These are phyloP conservation scores for Penicillium soppii DNA, from an alignment of 495 filamentous ascomycete genomes.

Conservation along the genomic window DNA sequence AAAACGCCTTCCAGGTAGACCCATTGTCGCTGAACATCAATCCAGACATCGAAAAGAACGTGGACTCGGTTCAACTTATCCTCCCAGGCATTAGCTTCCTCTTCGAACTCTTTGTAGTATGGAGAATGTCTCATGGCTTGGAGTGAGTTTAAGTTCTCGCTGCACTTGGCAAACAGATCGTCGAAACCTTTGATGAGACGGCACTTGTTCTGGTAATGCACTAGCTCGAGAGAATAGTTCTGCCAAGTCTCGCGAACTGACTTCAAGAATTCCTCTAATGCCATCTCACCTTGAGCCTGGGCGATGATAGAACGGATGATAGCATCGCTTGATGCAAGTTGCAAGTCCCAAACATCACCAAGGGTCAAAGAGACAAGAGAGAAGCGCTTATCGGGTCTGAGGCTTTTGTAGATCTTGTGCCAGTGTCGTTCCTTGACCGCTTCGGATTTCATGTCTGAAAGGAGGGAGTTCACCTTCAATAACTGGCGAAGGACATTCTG, in stretches of 20 bases:
- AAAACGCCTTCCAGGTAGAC: conserved; percentile 99
- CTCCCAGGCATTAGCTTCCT: conserved; percentile 94
- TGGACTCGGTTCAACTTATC: conserved; percentile 97
- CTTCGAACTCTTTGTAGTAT: conserved; percentile 98
- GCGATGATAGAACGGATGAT: conserved; percentile 88
- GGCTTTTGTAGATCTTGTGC: conserved; percentile 92
- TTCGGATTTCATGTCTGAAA: conserved; percentile 93
- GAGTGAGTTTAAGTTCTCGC: conserved; percentile 93
- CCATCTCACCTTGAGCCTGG: conserved; percentile 98
- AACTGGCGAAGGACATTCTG: conserved; percentile 85
- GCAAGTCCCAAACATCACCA: conserved; percentile 96
- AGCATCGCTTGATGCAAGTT: conserved; percentile 79
- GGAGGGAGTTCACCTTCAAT: conserved; percentile 82
- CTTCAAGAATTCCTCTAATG: conserved; percentile 94
- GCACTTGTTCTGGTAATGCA: conserved; percentile 97
- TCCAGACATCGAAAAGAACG: conserved; percentile 98
- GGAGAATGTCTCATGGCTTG: conserved; percentile 99
- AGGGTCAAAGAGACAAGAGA: conserved; percentile 91
- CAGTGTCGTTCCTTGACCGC: conserved; percentile 95
- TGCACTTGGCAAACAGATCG: conserved; percentile 96
- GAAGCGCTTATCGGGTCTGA: conserved; percentile 88
- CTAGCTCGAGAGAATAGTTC: conserved; percentile 87
- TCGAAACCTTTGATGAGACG: conserved; percentile 97
- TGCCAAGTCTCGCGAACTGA: conserved; percentile 97
- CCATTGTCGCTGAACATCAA: conserved; percentile 99